Evolutionary conservation across 2,329 filamentous ascomycete genomes (phyloP).

Genomic region (Coniochaeta sp.): DNA sequence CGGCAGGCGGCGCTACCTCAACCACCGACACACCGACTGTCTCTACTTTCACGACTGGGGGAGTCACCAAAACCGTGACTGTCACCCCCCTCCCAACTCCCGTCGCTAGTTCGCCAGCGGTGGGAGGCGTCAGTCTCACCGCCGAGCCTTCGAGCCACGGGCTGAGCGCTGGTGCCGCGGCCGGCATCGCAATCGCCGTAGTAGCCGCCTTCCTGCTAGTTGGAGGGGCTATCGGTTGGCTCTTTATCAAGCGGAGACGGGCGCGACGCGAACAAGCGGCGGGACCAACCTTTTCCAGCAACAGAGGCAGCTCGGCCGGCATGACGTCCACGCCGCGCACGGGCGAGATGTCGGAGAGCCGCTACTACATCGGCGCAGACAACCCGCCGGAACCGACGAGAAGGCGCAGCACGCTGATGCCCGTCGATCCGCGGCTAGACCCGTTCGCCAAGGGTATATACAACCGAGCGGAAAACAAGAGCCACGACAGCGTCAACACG

Average conservation of each 20-base stretch:
- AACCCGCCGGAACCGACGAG: conserved; percentile 11
- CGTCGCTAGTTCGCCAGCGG: conserved; percentile 14
- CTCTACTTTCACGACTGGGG: conserved; percentile 47
- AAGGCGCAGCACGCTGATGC: conserved; percentile 44
- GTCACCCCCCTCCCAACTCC: conserved; percentile 32
- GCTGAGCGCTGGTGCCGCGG: conserved; percentile 39
- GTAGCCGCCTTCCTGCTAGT: conserved; percentile 32
- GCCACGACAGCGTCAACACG: conserved; percentile 56
- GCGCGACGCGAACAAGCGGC: conserved; percentile 33
- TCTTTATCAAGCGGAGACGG: conserved; percentile 27
- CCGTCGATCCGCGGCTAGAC: conserved; percentile 56
- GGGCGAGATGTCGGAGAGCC: conserved; percentile 30
- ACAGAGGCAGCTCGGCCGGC: conserved; percentile 43
- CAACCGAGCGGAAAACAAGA: conserved; percentile 43
- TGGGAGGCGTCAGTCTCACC: neutral
- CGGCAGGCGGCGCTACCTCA: conserved; percentile 7
- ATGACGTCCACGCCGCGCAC: conserved; percentile 30
- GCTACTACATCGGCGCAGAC: conserved; percentile 4
- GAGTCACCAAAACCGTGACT: conserved; percentile 47
- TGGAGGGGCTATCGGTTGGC: conserved; percentile 31
- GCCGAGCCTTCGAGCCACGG: conserved; percentile 15
- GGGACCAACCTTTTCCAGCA: conserved; percentile 36
- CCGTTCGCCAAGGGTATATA: conserved; percentile 52
- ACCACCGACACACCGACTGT: conserved; percentile 24
- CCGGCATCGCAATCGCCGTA: conserved; percentile 45